Evolutionary conservation across 805 yeast genomes (phyloP).

Genomic region (Dipodascus geniculatus): DNA sequence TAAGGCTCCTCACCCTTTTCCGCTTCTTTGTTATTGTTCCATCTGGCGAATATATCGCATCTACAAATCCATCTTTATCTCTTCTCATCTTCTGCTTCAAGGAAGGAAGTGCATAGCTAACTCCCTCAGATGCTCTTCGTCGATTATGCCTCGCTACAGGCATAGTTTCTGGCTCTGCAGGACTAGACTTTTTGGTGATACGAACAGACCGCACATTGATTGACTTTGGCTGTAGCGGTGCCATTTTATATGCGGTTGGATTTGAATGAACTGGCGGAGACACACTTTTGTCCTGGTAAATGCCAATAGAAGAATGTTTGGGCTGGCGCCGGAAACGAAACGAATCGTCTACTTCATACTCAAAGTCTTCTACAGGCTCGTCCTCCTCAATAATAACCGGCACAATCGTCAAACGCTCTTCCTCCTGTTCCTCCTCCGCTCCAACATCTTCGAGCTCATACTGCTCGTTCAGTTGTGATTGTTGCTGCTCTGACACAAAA

Average conservation of each 20-base stretch:
- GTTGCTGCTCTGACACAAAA: conserved; percentile 2
- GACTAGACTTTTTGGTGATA: conserved; percentile 1
- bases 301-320: background rate
- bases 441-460: background rate
- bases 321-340: background rate
- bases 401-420: background rate
- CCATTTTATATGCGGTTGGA: background rate
- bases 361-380: conserved; percentile 4
- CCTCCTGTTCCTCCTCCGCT: conserved; percentile 7
- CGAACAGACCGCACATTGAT: conserved; percentile 1
- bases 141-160: conserved; percentile 24
- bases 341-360: background rate
- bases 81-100: conserved; percentile 59
- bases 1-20: background rate
- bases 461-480: conserved; percentile 3
- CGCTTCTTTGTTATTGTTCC: background rate
- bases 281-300: background rate
- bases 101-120: conserved; percentile 60
- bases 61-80: conserved; percentile 44
- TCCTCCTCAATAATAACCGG: background rate
- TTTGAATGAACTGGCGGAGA: background rate
- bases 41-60: conserved; percentile 29
- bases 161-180: background rate
- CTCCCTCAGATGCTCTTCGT: conserved; percentile 38
- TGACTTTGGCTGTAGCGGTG: background rate